Percentiles rank a stretch among this genome's conserved stretches.
These are phyloP conservation scores for Talaromyces amestolkiae DNA, from an alignment of 2,329 filamentous ascomycete genomes.

Conservation along the genomic window DNA sequence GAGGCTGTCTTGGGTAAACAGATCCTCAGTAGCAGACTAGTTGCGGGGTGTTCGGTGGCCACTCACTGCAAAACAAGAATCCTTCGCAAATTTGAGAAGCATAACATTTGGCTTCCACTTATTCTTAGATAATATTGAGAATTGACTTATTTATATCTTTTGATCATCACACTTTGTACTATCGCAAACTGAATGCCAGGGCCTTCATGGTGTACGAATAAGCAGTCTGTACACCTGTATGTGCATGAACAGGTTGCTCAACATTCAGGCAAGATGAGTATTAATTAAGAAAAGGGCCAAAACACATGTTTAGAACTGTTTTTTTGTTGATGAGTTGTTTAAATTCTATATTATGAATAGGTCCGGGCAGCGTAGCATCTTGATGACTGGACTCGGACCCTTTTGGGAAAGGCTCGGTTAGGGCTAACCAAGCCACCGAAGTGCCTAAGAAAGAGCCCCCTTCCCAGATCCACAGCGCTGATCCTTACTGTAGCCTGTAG, in stretches of 20 bases:
- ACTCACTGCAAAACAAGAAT: background rate
- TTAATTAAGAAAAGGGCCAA: background rate
- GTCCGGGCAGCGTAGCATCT: background rate
- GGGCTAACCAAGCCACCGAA: background rate
- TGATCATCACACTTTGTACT: background rate
- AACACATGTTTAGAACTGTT: background rate
- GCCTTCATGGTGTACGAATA: background rate
- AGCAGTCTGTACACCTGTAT: background rate
- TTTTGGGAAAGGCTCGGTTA: slow-evolving; percentile 3
- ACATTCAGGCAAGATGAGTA: background rate
- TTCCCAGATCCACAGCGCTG: background rate
- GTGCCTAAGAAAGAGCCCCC: background rate
- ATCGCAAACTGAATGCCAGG: background rate
- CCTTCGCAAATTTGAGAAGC: background rate
- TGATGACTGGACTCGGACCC: background rate
- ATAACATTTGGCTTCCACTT: background rate
- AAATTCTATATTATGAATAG: background rate
- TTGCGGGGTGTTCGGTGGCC: background rate
- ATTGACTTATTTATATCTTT: background rate
- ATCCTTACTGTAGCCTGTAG: background rate
- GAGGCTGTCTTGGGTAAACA: background rate
- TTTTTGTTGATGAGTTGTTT: background rate
- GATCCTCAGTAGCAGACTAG: background rate
- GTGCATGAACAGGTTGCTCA: background rate
- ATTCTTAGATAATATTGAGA: background rate